phyloP scores from a whole-genome alignment of 108 stramenopile species.

The Chaetoceros tenuissimus region DNA sequence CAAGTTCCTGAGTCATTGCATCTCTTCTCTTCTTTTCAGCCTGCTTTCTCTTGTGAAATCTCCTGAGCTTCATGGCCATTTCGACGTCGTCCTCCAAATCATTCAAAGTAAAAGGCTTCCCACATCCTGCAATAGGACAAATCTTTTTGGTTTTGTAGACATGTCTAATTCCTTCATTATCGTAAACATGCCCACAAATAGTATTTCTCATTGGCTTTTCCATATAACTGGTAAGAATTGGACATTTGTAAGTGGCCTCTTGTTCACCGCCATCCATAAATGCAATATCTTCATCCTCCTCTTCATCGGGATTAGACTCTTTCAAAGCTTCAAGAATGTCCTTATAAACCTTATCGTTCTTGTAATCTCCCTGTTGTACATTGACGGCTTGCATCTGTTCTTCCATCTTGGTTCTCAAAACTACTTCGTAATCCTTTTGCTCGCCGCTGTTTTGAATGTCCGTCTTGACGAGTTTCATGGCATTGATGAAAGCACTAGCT shows the following conservation, averaged over 20 bases:
- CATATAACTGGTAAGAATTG: constrained; percentile 30
- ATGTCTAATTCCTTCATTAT: constrained; percentile 21
- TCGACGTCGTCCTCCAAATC: constrained; percentile 38
- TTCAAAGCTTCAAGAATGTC: constrained; percentile 11
- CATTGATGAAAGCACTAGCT: constrained; percentile 6
- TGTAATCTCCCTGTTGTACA: constrained; percentile 8
- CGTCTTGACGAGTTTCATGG: constrained; percentile 21
- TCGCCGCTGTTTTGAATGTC: constrained; percentile 1
- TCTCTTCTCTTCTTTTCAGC: constrained; percentile 21
- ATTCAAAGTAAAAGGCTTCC: constrained; percentile 3
- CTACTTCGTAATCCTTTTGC: constrained; percentile 4
- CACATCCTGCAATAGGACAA: constrained; percentile 39
- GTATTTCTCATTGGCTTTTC: constrained; percentile 35
- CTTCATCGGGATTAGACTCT: constrained; percentile 1
- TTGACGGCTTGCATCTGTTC: constrained; percentile 16
- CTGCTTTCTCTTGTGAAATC: constrained; percentile 23
- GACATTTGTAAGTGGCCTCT: constrained; percentile 30
- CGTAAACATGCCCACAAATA: constrained; percentile 33
- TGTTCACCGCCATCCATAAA: constrained; percentile 15
- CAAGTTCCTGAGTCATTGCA: constrained; percentile 18
- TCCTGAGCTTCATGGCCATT: constrained; percentile 29
- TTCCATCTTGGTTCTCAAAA: constrained; percentile 11
- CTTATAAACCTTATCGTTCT: constrained; percentile 25
- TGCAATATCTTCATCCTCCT: constrained; percentile 31
- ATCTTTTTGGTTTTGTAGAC: constrained; percentile 11